Percentiles rank a stretch among this genome's conserved stretches.
phyloP scores from a whole-genome alignment of 805 yeast species.

The Kazachstania kunashirensis region DNA sequence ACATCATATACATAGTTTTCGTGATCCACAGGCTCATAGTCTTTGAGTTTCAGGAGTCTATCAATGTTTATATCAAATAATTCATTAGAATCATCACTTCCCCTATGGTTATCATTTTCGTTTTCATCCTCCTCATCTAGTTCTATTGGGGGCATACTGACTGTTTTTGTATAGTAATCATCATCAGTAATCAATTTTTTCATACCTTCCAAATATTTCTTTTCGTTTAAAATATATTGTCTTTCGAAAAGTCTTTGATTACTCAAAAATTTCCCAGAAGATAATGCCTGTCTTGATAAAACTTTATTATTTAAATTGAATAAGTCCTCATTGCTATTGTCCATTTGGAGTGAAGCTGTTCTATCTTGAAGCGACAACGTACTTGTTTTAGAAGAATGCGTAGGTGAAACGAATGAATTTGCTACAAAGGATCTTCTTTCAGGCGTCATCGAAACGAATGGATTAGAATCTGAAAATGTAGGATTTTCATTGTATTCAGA shows the following conservation, averaged over 20 bases:
- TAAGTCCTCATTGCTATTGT: not conserved
- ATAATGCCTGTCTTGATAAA: not conserved
- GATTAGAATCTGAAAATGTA: not conserved
- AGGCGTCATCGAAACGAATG: not conserved
- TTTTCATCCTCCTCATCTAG: constrained; percentile 7
- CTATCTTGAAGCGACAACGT: not conserved
- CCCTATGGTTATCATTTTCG: constrained; percentile 14
- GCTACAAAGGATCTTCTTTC: not conserved
- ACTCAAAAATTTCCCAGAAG: not conserved
- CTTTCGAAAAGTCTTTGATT: constrained; percentile 13
- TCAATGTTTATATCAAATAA: not conserved
- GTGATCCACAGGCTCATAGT: not conserved
- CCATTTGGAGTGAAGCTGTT: not conserved
- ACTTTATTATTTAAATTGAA: not conserved
- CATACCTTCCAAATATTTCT: constrained; percentile 53
- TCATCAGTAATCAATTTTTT: constrained; percentile 56
- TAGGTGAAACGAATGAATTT: not conserved
- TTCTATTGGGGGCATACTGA: constrained; percentile 29
- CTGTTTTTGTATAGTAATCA: constrained; percentile 55
- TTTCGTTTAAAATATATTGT: constrained; percentile 45
- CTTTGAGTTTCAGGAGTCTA: not conserved
- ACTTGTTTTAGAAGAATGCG: not conserved
- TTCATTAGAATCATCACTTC: not conserved
- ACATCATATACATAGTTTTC: not conserved
- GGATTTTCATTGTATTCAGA: not conserved